A percentile compares a stretch with the other conserved stretches of the same genome.
Conservation (phyloP, 2,329 filamentous ascomycete species). For the Fragosphaeria purpurea region DNA sequence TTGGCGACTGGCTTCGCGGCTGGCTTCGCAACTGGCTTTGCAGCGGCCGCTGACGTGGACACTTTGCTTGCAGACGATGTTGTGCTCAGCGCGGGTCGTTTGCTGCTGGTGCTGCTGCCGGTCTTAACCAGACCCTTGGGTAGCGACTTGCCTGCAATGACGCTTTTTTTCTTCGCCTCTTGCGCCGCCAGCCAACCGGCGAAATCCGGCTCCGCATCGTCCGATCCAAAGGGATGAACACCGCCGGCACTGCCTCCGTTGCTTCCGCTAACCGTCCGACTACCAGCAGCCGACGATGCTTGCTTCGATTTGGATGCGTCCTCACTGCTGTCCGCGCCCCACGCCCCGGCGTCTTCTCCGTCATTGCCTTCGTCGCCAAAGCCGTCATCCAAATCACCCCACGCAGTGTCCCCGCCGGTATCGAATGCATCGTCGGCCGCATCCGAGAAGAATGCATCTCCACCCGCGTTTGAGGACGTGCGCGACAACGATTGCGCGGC, state of each 20-base stretch:
- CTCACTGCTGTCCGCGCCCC: conserved; percentile 11
- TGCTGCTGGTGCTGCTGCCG: conserved; percentile 13
- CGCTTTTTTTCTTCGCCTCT: conserved; percentile 57
- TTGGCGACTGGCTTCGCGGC: conserved; percentile 42
- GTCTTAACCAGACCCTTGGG: conserved; percentile 75
- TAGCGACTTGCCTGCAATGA: conserved; percentile 47
- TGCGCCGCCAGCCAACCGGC: conserved; percentile 90
- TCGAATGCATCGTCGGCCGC: conserved; percentile 46
- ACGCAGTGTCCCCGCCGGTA: conserved; percentile 58
- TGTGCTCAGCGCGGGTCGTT: not conserved
- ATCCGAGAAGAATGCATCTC: conserved; percentile 43
- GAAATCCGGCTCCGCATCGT: conserved; percentile 86
- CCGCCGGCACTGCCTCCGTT: conserved; percentile 19
- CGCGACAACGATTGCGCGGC: conserved; percentile 33
- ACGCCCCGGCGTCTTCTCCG: conserved; percentile 19
- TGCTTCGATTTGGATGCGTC: conserved; percentile 22
- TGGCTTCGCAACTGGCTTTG: conserved; percentile 29
- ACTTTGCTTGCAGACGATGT: conserved; percentile 17
- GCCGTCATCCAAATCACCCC: conserved; percentile 60
- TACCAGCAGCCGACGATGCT: conserved; percentile 35
- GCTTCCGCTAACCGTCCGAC: conserved; percentile 9
- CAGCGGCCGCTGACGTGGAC: conserved; percentile 20
- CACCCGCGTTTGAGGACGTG: conserved; percentile 26
- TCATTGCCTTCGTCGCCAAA: conserved; percentile 23
- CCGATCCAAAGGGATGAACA: conserved; percentile 54